These are phyloP conservation scores for Aristolochia fimbriata DNA, from an alignment of 164 flowering plant genomes.

Conservation along the genomic window DNA sequence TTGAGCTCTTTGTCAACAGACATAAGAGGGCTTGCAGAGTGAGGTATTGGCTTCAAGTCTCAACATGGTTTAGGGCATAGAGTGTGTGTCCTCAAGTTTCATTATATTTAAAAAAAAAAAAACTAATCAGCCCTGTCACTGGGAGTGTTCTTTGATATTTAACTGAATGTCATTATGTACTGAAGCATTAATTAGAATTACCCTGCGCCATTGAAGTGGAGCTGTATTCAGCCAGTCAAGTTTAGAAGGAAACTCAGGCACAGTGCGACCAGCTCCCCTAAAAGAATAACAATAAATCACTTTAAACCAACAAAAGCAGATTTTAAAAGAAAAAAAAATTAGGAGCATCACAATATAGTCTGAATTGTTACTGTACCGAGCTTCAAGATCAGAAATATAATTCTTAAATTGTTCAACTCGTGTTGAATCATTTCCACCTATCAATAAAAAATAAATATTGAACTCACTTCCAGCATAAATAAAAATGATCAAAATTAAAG, in stretches of 20 bases:
- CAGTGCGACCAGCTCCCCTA: slow-evolving; percentile 52
- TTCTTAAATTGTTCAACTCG: slow-evolving; percentile 72
- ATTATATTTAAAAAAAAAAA: no score
- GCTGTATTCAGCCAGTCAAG: slow-evolving; percentile 92
- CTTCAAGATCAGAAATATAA: slow-evolving; percentile 74
- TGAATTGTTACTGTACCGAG: slow-evolving; percentile 27
- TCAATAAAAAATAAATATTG: slow-evolving; percentile 8
- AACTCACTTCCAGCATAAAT: background rate
- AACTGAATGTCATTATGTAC: background rate
- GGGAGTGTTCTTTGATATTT: background rate
- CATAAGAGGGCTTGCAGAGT: no score
- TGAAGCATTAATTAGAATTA: slow-evolving; percentile 18
- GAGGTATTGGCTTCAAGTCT: no score
- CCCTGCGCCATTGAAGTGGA: slow-evolving; percentile 75
- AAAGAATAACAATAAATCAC: slow-evolving; percentile 4
- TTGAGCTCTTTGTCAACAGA: no score
- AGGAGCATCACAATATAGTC: background rate
- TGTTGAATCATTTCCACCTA: slow-evolving; percentile 36
- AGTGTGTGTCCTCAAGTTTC: no score
- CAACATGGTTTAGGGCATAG: no score
- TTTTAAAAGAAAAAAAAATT: background rate
- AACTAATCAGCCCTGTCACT: background rate
- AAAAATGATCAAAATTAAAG: no score
- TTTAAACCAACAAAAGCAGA: background rate
- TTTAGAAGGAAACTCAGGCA: slow-evolving; percentile 85